Evolutionary conservation across 768 basidiomycete species (phyloP).

Genomic region (Tulasnella sp.): DNA sequence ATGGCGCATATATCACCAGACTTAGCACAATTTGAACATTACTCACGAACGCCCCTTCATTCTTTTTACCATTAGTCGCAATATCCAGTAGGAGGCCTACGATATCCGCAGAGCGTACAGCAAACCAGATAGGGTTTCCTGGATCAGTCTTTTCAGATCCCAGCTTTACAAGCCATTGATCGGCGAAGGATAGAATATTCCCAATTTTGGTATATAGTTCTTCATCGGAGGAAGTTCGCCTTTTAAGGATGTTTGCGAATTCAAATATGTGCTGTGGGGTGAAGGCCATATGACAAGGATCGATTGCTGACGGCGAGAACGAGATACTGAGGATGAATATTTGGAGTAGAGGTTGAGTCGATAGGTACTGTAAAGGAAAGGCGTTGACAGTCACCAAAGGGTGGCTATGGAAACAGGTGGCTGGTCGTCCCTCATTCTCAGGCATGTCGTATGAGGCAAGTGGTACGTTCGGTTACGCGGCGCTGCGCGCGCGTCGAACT

Average conservation of each 20-base stretch:
- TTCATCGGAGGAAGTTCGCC: not conserved
- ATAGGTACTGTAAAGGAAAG: no score
- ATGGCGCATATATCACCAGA: not conserved
- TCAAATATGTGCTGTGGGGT: not conserved
- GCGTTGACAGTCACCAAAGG: not conserved
- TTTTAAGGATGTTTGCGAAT: not conserved
- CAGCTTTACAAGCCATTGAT: not conserved
- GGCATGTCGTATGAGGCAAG: no score
- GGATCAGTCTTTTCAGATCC: not conserved
- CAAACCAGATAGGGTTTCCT: not conserved
- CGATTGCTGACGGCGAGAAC: no score
- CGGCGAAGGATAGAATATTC: not conserved
- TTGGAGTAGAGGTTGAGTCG: no score
- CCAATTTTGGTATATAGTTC: not conserved
- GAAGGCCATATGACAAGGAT: no score
- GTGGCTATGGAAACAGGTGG: no score
- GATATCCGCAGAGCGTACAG: not conserved
- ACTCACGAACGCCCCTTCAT: not conserved
- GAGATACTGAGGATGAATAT: no score
- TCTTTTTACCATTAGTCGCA: not conserved
- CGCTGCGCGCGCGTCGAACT: no score
- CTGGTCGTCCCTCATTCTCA: no score
- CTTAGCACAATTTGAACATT: not conserved
- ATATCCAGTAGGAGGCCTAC: not conserved
- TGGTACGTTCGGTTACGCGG: no score